A percentile compares a stretch with the other conserved stretches of the same genome.
phyloP scores from a whole-genome alignment of 2,329 filamentous ascomycete genomes.

The Pseudovirgaria hyperparasitica region DNA sequence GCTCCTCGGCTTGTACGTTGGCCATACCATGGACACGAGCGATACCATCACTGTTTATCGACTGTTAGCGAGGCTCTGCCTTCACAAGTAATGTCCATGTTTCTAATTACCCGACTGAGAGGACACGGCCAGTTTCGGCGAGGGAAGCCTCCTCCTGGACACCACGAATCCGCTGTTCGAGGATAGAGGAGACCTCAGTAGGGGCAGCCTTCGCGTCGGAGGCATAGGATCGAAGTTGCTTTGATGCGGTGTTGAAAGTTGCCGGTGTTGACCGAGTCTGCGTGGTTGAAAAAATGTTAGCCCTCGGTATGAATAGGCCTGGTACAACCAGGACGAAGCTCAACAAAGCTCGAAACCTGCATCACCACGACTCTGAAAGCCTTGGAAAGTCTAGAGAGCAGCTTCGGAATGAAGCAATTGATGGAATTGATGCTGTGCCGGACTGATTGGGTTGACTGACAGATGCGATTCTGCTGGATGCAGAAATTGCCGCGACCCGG shows the following conservation, averaged over 20 bases:
- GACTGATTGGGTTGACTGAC: constrained; percentile 57
- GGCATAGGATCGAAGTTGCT: constrained; percentile 77
- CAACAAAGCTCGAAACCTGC: constrained; percentile 13
- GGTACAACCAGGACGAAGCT: constrained; percentile 28
- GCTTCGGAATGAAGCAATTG: constrained; percentile 18
- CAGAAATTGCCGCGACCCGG: constrained; percentile 87
- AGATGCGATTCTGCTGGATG: constrained; percentile 78
- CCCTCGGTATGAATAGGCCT: constrained; percentile 24
- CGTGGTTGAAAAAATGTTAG: constrained; percentile 36
- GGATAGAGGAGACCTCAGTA: constrained; percentile 97
- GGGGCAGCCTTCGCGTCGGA: constrained; percentile 87
- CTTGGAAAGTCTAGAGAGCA: constrained; percentile 17
- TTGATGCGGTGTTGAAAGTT: constrained; percentile 55
- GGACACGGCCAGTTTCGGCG: constrained; percentile 96
- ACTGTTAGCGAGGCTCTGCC: constrained; percentile 18
- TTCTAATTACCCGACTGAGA: constrained; percentile 78
- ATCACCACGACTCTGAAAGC: constrained; percentile 10
- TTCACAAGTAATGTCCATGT: constrained; percentile 15
- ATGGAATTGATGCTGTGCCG: constrained; percentile 27
- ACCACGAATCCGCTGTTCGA: constrained; percentile 98
- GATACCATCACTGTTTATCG: constrained; percentile 82
- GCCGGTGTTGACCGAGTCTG: constrained; percentile 81
- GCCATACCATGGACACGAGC: constrained; percentile 99
- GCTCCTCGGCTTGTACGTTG: constrained; percentile 99
- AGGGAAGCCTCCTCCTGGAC: constrained; percentile 93